A percentile compares a stretch with the other conserved stretches of the same genome.
Evolutionary conservation across 495 filamentous ascomycete genomes (phyloP).

Genomic region (Penicillium macrosclerotiorum): DNA sequence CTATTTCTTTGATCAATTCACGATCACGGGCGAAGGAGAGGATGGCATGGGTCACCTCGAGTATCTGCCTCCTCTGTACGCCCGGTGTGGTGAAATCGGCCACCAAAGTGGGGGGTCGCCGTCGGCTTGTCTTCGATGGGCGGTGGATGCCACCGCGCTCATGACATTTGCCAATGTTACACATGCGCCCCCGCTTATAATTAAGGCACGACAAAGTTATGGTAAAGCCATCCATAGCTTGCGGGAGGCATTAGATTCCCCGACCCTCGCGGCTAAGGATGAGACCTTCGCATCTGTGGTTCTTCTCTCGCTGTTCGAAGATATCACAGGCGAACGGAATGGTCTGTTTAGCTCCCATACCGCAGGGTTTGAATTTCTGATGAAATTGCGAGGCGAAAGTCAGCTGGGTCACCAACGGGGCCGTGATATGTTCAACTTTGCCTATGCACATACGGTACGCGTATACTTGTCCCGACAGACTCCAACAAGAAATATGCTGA

Average conservation of each 20-base stretch:
- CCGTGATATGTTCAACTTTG: constrained; percentile 43
- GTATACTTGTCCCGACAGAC: neutral
- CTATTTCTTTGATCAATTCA: constrained; percentile 48
- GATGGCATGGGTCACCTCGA: constrained; percentile 32
- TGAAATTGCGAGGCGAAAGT: constrained; percentile 34
- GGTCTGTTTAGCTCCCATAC: constrained; percentile 42
- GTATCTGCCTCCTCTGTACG: constrained; percentile 38
- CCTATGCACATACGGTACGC: constrained; percentile 39
- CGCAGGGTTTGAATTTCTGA: constrained; percentile 40
- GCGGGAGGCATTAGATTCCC: constrained; percentile 28
- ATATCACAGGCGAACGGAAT: constrained; percentile 41
- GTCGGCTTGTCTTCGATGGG: constrained; percentile 34
- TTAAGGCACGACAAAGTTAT: constrained; percentile 34
- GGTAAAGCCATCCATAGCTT: constrained; percentile 35
- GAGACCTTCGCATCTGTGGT: constrained; percentile 44
- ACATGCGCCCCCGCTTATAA: constrained; percentile 27
- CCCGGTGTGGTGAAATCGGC: constrained; percentile 17
- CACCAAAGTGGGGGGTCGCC: constrained; percentile 9
- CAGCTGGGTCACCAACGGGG: constrained; percentile 34
- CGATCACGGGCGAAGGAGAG: constrained; percentile 18
- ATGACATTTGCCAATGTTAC: constrained; percentile 35
- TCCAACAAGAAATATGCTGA: constrained; percentile 5
- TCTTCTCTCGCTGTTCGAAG: constrained; percentile 40
- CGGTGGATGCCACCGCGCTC: constrained; percentile 41
- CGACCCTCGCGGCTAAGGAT: constrained; percentile 34